These are phyloP conservation scores for Boletus tomentosulus DNA, from an alignment of 768 basidiomycete genomes.

Conservation along the genomic window DNA sequence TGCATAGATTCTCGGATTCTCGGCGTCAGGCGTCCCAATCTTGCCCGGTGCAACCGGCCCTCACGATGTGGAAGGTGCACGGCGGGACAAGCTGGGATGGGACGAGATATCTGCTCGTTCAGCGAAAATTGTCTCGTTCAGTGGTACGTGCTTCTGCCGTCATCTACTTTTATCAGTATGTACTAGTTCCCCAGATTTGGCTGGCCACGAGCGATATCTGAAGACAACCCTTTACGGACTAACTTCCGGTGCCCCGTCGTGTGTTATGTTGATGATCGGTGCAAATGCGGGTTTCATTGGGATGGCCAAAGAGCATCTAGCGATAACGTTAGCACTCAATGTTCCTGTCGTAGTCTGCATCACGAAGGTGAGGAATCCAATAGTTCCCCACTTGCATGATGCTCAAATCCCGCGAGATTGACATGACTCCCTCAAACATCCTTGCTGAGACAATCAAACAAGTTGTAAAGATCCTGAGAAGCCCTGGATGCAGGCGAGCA, in stretches of 20 bases:
- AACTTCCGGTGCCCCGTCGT: constrained; percentile 91
- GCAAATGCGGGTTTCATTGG: constrained; percentile 90
- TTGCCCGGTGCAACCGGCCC: constrained; percentile 60
- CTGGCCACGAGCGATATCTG: constrained; percentile 90
- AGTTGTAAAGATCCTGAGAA: constrained; percentile 85
- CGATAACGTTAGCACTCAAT: constrained; percentile 88
- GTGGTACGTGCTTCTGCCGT: constrained; percentile 43
- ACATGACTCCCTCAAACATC: constrained; percentile 95
- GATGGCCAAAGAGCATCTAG: constrained; percentile 95
- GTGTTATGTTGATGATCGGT: constrained; percentile 89
- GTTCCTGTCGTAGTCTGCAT: constrained; percentile 93
- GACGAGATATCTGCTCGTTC: constrained; percentile 88
- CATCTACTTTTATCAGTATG: not conserved
- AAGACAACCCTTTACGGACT: constrained; percentile 94
- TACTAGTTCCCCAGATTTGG: constrained; percentile 61
- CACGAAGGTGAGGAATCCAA: constrained; percentile 63
- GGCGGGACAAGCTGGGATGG: constrained; percentile 90
- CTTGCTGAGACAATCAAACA: constrained; percentile 90
- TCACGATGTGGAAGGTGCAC: constrained; percentile 57
- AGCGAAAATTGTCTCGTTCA: constrained; percentile 93
- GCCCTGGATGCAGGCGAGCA: constrained; percentile 84
- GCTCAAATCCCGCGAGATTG: constrained; percentile 49
- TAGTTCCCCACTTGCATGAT: not conserved
- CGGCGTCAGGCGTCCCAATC: constrained; percentile 70
- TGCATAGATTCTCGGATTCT: constrained; percentile 82